These are phyloP conservation scores for Martiniozyma asiatica DNA, from an alignment of 1,139 yeast species.

Conservation along the genomic window DNA sequence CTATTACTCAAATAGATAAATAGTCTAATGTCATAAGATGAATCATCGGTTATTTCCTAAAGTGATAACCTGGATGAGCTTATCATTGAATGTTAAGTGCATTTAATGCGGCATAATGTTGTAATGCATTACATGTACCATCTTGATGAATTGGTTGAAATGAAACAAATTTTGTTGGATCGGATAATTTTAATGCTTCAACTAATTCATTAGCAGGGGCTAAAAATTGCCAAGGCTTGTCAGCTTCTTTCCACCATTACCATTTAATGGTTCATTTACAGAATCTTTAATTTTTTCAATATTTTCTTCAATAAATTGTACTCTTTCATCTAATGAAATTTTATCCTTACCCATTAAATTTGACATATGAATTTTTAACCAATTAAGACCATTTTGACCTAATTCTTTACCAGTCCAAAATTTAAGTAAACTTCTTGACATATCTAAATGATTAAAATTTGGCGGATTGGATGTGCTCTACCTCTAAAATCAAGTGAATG, in stretches of 20 bases:
- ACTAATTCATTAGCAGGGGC: slow-evolving; percentile 74
- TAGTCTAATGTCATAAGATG: no score
- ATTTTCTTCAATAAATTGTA: slow-evolving; percentile 56
- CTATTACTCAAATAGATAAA: no score
- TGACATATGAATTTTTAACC: slow-evolving; percentile 88
- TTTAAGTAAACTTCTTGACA: slow-evolving; percentile 71
- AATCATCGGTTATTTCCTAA: no score
- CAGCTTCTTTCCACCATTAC: slow-evolving; percentile 79
- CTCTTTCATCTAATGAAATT: slow-evolving; percentile 66
- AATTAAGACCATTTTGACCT: slow-evolving; percentile 63
- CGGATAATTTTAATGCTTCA: slow-evolving; percentile 57
- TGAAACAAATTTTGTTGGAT: slow-evolving; percentile 65
- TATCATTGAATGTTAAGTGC: no score
- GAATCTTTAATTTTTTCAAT: slow-evolving; percentile 50
- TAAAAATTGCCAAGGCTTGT: slow-evolving; percentile 92
- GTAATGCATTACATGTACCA: slow-evolving; percentile 95
- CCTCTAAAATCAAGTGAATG: slow-evolving; percentile 94
- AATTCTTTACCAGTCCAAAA: slow-evolving; percentile 83
- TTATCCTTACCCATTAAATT: slow-evolving; percentile 85
- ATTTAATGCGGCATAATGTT: slow-evolving; percentile 97
- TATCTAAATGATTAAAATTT: slow-evolving; percentile 66
- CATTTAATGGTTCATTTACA: slow-evolving; percentile 56
- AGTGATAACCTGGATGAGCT: no score
- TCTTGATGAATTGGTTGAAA: slow-evolving; percentile 93
- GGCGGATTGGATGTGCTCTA: slow-evolving; percentile 79